Evolutionary conservation across 2,329 filamentous ascomycete species (phyloP), one percentile per base, ranked within the genome.

Genomic region (Apiospora pterosperma): DNA sequence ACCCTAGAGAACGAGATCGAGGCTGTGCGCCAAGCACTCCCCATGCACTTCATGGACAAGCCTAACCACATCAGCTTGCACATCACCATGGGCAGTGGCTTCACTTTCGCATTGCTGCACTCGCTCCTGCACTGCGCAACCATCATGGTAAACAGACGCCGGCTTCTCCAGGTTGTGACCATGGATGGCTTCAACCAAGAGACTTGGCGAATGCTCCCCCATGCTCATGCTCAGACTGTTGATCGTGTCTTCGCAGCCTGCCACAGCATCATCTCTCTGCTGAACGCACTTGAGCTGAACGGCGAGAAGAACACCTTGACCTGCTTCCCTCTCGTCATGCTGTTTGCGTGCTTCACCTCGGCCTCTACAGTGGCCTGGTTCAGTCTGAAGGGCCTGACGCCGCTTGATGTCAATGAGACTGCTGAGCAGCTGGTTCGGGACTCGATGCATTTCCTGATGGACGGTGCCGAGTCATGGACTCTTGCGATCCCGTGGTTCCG

Each of bases 301-400:
- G 78, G 82, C 1, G 85, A 88, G 62, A 88, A 88, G 76, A 84
- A 88, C 63, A 78, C 80, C 28, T 79, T 83, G n/a, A 78, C 84
- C n/a, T 87, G 83, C 74, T 86, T 88, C 75, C 86, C 86, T 41
- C 85, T 88, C 63, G 86, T 87, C 67, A 88, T 88, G 86, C 78
- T 88, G 14, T 88, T 88, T 73, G 85, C 85, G 0, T 83, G 85
- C 61, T 88, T 88, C 67, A 88, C 85, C 0, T 84, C 85, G 2
- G 85, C 85, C 66, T 85, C 85, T 2, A 88, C 86, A 0, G 83
- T 88, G 1, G 86, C 86, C 14, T 88, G 87, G 74, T 79, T 88
- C 36, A 86, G 85, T n/a, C 80, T 88, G 58, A 88, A 88, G 76
- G 85, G 85, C 11, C 74, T 88, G 8, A 85, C 85, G 0, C 85